Conservation (phyloP, 306 rosid species). For the Mimosa bimucronata region DNA sequence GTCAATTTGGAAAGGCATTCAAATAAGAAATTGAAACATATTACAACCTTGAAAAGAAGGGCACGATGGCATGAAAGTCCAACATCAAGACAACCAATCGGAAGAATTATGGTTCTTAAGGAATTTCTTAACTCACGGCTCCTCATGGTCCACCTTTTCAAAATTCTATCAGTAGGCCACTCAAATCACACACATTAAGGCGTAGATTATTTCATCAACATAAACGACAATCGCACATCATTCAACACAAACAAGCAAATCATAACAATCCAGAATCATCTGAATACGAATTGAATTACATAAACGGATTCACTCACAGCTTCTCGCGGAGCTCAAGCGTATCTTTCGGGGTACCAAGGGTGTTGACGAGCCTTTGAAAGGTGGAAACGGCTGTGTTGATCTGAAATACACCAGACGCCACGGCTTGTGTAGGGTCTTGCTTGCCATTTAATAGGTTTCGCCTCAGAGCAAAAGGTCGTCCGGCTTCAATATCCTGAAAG, state of each 20-base stretch:
- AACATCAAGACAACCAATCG: constrained; percentile 86
- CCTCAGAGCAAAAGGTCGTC: constrained; percentile 67
- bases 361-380: constrained; percentile 92
- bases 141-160: constrained; percentile 74
- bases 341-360: constrained; percentile 98
- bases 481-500: constrained; percentile 87
- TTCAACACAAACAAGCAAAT: too few species aligned
- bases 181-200: too few species aligned
- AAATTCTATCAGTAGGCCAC: constrained; percentile 82
- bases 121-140: constrained; percentile 73
- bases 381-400: constrained; percentile 96
- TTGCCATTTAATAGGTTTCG: constrained; percentile 67
- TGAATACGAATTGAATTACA: neutral
- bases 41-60: constrained; percentile 88
- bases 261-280: too few species aligned
- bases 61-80: constrained; percentile 99
- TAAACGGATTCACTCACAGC: constrained; percentile 60
- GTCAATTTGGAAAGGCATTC: constrained; percentile 11
- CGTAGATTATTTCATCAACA: too few species aligned
- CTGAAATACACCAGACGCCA: constrained; percentile 96
- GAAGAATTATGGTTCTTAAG: constrained; percentile 66
- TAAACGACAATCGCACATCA: too few species aligned
- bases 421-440: constrained; percentile 90
- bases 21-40: constrained; percentile 27
- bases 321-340: constrained; percentile 93